A percentile compares a stretch with the other conserved stretches of the same genome.
Conservation (phyloP, 345 rosid species). For the Eutrema yunnanense region DNA sequence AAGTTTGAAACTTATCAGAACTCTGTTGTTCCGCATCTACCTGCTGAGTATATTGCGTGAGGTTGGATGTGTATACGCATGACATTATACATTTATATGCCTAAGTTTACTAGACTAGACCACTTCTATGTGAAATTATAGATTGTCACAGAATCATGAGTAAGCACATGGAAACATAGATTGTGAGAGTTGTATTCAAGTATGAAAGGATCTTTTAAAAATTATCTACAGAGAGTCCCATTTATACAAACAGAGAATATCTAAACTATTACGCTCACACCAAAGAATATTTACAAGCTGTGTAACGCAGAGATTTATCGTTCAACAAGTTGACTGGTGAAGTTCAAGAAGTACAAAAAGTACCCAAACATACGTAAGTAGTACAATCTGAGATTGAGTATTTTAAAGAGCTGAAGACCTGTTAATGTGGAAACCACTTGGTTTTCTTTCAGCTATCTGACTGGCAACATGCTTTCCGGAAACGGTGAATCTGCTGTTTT, state of each 20-base stretch:
- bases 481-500: neutral
- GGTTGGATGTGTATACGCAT: too few species aligned
- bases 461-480: constrained; percentile 23
- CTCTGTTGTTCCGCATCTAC: too few species aligned
- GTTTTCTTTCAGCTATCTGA: constrained; percentile 18
- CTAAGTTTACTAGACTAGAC: too few species aligned
- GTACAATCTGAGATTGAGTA: neutral
- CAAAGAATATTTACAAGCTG: neutral
- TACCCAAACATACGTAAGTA: constrained; percentile 7
- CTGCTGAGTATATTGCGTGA: too few species aligned
- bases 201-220: neutral
- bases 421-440: too few species aligned
- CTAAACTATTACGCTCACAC: too few species aligned
- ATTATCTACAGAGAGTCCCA: too few species aligned
- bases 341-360: neutral
- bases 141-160: neutral
- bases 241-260: too few species aligned
- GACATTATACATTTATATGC: too few species aligned
- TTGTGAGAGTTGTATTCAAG: neutral
- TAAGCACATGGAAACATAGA: neutral
- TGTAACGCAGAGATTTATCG: constrained; percentile 16
- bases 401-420: neutral
- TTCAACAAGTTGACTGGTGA: constrained; percentile 23
- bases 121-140: neutral
- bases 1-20: too few species aligned